These are phyloP conservation scores for Bipolaris gigantea DNA, from an alignment of 2,329 filamentous ascomycete species.

Conservation along the genomic window DNA sequence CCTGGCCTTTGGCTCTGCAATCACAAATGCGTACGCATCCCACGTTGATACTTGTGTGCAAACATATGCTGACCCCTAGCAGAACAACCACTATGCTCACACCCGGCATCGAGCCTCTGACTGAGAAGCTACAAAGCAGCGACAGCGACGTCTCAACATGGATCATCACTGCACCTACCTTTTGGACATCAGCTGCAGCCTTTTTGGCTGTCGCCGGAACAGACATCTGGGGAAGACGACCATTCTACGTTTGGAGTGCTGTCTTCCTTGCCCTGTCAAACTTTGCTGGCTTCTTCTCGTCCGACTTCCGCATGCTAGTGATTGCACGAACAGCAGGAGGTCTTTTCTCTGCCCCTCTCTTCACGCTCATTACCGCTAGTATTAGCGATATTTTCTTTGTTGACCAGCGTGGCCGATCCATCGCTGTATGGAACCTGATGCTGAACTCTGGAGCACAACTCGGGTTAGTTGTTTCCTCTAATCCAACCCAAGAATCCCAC, in stretches of 20 bases:
- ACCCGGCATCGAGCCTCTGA: constrained; percentile 13
- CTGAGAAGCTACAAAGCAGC: constrained; percentile 13
- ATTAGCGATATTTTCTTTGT: constrained; percentile 20
- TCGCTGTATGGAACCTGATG: constrained; percentile 19
- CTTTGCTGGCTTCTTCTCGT: constrained; percentile 11
- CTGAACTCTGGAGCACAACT: constrained; percentile 16
- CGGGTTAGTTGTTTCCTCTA: constrained; percentile 1
- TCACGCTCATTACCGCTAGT: constrained; percentile 16
- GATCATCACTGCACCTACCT: constrained; percentile 17
- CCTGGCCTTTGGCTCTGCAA: constrained; percentile 16
- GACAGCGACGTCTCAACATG: constrained; percentile 13
- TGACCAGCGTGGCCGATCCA: constrained; percentile 15
- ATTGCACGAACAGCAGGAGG: constrained; percentile 14
- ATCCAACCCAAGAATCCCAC: background rate
- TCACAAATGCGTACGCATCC: constrained; percentile 16
- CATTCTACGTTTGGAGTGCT: constrained; percentile 13
- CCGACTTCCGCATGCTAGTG: constrained; percentile 13
- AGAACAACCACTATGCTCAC: constrained; percentile 17
- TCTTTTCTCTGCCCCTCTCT: constrained; percentile 15
- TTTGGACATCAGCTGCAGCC: constrained; percentile 18
- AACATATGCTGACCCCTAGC: background rate
- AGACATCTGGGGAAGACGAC: constrained; percentile 15
- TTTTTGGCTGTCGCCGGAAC: constrained; percentile 15
- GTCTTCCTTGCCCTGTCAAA: constrained; percentile 13
- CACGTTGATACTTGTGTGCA: background rate